phyloP scores from a whole-genome alignment of 345 rosid genomes.

The Erodium maritimum region DNA sequence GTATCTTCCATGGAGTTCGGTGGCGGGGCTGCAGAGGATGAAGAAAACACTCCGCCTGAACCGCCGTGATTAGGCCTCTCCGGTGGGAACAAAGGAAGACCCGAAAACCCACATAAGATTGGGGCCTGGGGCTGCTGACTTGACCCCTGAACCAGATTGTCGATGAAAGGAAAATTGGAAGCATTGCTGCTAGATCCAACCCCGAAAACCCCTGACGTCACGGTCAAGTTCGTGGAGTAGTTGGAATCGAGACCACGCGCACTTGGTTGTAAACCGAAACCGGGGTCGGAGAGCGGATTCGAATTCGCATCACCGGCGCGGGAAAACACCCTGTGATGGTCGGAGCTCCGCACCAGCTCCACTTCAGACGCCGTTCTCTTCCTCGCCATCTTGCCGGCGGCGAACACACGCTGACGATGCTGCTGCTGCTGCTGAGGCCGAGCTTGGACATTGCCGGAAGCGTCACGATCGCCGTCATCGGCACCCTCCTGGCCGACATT shows the following conservation, averaged over 20 bases:
- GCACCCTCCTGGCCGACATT: not conserved
- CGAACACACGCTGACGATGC: too few relatives aligned
- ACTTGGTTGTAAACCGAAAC: too few relatives aligned
- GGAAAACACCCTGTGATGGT: conserved; percentile 23
- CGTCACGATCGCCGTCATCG: conserved; percentile 3
- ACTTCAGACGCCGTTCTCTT: conserved; percentile 85
- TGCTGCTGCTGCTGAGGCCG: not conserved
- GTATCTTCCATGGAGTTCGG: conserved; percentile 43
- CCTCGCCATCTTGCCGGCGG: conserved; percentile 40
- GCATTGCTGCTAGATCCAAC: conserved; percentile 1
- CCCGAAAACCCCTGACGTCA: conserved; percentile 45
- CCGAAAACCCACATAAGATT: conserved; percentile 85
- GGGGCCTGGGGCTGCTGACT: conserved; percentile 26
- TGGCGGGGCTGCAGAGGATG: not conserved
- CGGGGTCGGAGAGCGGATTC: not conserved
- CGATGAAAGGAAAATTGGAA: conserved; percentile 18
- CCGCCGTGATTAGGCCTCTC: conserved; percentile 15
- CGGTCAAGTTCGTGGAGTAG: conserved; percentile 49
- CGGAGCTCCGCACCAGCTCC: conserved; percentile 21
- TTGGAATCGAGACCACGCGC: too few relatives aligned
- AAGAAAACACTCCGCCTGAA: not conserved
- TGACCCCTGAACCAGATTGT: conserved; percentile 4
- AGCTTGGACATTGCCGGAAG: too few relatives aligned
- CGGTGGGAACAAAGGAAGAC: conserved; percentile 80
- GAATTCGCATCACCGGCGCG: conserved; percentile 19